These are phyloP conservation scores for Epichloe baconii DNA, from an alignment of 2,329 filamentous ascomycete species.

Conservation along the genomic window DNA sequence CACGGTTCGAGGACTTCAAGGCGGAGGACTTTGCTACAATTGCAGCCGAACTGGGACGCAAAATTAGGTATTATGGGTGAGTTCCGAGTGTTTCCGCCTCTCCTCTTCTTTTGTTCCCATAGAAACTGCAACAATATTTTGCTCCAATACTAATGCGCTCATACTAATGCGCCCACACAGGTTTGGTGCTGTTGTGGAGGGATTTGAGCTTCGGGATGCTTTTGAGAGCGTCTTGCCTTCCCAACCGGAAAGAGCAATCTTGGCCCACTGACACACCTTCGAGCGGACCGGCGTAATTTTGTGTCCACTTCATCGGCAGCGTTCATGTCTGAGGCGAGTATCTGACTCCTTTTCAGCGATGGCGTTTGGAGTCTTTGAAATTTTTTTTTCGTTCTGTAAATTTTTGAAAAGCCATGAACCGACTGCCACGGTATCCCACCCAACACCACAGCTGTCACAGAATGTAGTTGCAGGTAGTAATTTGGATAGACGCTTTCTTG, in stretches of 20 bases:
- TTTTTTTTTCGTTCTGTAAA: not conserved
- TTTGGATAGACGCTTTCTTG: too few species aligned
- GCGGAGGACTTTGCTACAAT: conserved; percentile 57
- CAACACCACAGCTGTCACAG: not conserved
- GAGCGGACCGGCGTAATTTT: not conserved
- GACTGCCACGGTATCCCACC: too few species aligned
- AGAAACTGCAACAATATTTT: not conserved
- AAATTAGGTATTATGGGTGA: conserved; percentile 87
- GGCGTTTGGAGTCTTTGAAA: not conserved
- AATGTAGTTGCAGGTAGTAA: not conserved
- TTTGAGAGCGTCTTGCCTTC: conserved; percentile 45
- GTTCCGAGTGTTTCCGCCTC: conserved; percentile 20
- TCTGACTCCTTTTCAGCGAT: not conserved
- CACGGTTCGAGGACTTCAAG: conserved; percentile 52
- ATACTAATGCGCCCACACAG: conserved; percentile 18
- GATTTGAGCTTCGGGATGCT: conserved; percentile 64
- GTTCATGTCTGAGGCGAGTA: not conserved
- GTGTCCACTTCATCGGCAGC: not conserved
- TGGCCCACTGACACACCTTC: conserved; percentile 6
- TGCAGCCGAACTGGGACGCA: conserved; percentile 59
- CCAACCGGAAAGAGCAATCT: conserved; percentile 7
- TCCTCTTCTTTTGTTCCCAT: not conserved
- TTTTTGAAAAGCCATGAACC: too few species aligned
- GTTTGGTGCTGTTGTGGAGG: conserved; percentile 51
- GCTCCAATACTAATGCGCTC: not conserved